phyloP scores from a whole-genome alignment of 495 filamentous ascomycete species.

The Letharia lupina region DNA sequence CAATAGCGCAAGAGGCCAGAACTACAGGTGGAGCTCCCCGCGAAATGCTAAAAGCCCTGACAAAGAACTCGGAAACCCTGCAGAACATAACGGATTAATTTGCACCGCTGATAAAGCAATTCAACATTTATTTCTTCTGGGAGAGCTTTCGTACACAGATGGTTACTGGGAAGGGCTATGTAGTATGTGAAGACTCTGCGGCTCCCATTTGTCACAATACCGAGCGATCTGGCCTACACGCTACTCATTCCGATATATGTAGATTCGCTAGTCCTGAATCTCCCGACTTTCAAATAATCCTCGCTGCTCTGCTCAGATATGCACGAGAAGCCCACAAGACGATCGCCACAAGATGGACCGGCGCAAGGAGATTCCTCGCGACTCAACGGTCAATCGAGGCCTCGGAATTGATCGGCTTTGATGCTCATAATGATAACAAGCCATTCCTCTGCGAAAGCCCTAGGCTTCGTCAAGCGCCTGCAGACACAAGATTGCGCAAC shows the following conservation, averaged over 20 bases:
- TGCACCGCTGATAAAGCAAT: conserved; percentile 31
- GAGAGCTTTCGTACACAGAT: conserved; percentile 26
- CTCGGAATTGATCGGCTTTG: conserved; percentile 17
- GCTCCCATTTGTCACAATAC: conserved; percentile 31
- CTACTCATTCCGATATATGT: conserved; percentile 26
- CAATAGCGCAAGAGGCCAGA: background rate
- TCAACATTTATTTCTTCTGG: conserved; percentile 35
- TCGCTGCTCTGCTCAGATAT: conserved; percentile 16
- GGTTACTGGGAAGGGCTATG: conserved; percentile 26
- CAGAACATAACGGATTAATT: conserved; percentile 34
- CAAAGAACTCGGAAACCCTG: conserved; percentile 26
- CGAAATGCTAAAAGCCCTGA: conserved; percentile 19
- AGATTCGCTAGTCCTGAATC: conserved; percentile 15
- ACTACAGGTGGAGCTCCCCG: background rate
- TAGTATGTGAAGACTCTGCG: conserved; percentile 32
- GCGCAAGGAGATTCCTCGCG: conserved; percentile 8
- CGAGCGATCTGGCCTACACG: conserved; percentile 29
- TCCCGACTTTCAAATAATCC: conserved; percentile 10
- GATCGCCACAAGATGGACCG: conserved; percentile 13
- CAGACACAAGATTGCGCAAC: conserved; percentile 9
- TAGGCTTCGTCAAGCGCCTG: conserved; percentile 12
- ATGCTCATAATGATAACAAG: conserved; percentile 16
- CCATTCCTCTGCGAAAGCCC: conserved; percentile 21
- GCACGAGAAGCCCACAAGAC: conserved; percentile 2
- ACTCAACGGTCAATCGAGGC: conserved; percentile 16